A percentile compares a stretch with the other conserved stretches of the same genome.
These are phyloP conservation scores for Hypocrella siamensis DNA, from an alignment of 2,329 filamentous ascomycete species.

Conservation along the genomic window DNA sequence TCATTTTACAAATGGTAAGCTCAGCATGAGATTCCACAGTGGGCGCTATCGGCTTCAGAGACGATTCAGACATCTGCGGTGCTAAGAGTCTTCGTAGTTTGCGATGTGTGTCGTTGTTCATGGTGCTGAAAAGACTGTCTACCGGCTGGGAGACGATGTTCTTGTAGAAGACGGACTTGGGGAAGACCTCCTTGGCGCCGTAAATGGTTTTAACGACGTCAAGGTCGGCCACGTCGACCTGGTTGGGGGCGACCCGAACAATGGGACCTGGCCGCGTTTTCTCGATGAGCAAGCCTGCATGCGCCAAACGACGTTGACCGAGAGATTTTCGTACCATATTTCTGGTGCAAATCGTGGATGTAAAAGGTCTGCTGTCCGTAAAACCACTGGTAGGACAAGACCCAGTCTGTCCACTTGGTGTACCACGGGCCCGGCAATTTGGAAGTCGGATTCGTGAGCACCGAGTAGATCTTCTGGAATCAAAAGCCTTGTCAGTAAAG, in stretches of 20 bases:
- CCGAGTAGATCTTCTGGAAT: neutral
- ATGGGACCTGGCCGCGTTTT: conserved; percentile 9
- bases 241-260: conserved; percentile 10
- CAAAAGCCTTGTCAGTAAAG: neutral
- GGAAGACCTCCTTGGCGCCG: conserved; percentile 9
- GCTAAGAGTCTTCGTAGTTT: conserved; percentile 25
- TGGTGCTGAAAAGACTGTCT: conserved; percentile 21
- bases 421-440: conserved; percentile 12
- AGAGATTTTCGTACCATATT: conserved; percentile 7
- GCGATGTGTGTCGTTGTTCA: conserved; percentile 21
- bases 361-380: conserved; percentile 6
- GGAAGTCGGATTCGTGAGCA: conserved; percentile 3
- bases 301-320: neutral
- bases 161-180: conserved; percentile 11
- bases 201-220: conserved; percentile 16
- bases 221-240: conserved; percentile 9
- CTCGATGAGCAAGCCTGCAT: too few species aligned
- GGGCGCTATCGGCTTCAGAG: conserved; percentile 14
- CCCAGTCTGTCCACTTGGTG: conserved; percentile 7
- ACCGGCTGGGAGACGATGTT: conserved; percentile 6
- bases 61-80: conserved; percentile 19
- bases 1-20: conserved; percentile 26
- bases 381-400: conserved; percentile 7
- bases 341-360: conserved; percentile 9
- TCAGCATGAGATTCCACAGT: conserved; percentile 19